Conservation (phyloP, 129 eudicot genomes). For the Calendula officinalis region DNA sequence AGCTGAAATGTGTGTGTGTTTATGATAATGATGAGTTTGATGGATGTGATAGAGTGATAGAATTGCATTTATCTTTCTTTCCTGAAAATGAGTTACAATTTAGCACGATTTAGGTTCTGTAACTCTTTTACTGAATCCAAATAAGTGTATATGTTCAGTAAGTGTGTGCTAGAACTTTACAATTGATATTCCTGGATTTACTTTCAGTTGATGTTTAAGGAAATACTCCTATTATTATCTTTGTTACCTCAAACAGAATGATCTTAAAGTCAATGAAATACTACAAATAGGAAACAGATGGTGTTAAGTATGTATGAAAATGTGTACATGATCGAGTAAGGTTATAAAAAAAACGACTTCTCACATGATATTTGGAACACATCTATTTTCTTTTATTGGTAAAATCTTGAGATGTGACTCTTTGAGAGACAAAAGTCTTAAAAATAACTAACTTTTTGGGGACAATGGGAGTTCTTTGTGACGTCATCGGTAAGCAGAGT, state of each 20-base stretch:
- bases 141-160: not conserved
- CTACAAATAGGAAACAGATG: not conserved
- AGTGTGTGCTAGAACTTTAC: not conserved
- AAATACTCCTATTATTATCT: not conserved
- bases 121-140: not conserved
- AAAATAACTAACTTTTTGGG: not conserved
- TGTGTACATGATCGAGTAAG: not conserved
- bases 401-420: not conserved
- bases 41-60: not conserved
- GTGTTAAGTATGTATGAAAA: not conserved
- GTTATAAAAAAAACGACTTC: not conserved
- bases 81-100: not conserved
- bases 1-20: not conserved
- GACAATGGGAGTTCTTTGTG: not conserved
- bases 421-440: not conserved
- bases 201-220: not conserved
- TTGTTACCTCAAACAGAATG: not conserved
- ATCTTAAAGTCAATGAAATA: not conserved
- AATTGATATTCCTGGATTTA: constrained; percentile 2
- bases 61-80: not conserved
- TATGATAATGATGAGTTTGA: not conserved
- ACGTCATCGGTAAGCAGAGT: not conserved
- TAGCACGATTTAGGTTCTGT: not conserved
- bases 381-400: not conserved
- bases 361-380: not conserved